phyloP scores from a whole-genome alignment of 1,284 basidiomycete species.

The Pisolithus thermaeus region DNA sequence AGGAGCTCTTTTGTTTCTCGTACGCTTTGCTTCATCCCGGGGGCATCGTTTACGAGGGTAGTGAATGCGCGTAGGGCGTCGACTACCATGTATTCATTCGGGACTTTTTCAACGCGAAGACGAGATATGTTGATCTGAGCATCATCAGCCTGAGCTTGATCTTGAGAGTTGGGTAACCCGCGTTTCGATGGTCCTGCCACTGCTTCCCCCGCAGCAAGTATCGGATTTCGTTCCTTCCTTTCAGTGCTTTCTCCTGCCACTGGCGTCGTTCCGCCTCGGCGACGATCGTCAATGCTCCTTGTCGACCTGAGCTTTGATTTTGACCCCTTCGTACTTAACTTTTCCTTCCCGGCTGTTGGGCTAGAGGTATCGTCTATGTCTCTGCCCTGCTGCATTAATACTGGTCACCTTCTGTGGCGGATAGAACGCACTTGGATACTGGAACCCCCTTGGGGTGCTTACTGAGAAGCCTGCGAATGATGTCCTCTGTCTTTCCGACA shows the following conservation, averaged over 20 bases:
- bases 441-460: slow-evolving; percentile 25
- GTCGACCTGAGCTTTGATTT: too few relatives aligned
- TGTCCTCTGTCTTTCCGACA: slow-evolving; percentile 23
- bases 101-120: slow-evolving; percentile 13
- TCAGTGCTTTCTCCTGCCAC: too few relatives aligned
- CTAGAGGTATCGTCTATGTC: neutral
- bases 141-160: neutral
- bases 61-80: slow-evolving; percentile 25
- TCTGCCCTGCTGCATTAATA: slow-evolving; percentile 5
- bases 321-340: too few relatives aligned
- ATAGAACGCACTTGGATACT: slow-evolving; percentile 9
- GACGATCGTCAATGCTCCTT: too few relatives aligned
- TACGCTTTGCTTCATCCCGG: slow-evolving; percentile 17
- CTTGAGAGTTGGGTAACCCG: too few relatives aligned
- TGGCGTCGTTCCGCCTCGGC: too few relatives aligned
- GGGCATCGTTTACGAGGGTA: slow-evolving; percentile 16
- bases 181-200: neutral
- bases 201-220: neutral
- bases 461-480: slow-evolving; percentile 18
- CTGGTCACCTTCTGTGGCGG: neutral
- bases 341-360: too few relatives aligned
- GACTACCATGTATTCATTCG: slow-evolving; percentile 21
- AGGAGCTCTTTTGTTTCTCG: slow-evolving; percentile 18
- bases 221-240: neutral
- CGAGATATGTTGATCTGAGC: neutral